Evolutionary conservation across 148 eudicot genomes (phyloP).

Genomic region (Beta vulgaris): DNA sequence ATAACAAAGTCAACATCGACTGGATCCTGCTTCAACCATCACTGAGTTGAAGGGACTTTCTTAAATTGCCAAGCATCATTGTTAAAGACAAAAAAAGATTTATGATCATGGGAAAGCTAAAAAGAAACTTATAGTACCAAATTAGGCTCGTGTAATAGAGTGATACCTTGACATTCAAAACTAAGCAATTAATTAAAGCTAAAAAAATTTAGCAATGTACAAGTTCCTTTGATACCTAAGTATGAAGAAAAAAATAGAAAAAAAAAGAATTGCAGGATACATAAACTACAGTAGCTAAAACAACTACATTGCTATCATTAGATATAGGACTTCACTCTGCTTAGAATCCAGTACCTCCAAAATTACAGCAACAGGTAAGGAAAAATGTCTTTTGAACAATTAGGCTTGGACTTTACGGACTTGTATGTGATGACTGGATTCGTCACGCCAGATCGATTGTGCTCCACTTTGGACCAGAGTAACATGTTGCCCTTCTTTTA

Average conservation of each 20-base stretch:
- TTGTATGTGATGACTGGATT: conserved; percentile 92
- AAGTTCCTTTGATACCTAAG: conserved; percentile 7
- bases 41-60: not conserved
- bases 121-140: not conserved
- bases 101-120: not conserved
- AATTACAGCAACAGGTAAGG: conserved; percentile 7
- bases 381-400: conserved; percentile 8
- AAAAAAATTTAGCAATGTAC: conserved; percentile 10
- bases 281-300: not conserved
- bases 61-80: not conserved
- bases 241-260: conserved; percentile 13
- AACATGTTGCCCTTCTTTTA: conserved; percentile 68
- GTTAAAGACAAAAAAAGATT: not conserved
- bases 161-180: conserved; percentile 9
- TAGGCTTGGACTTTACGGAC: conserved; percentile 73
- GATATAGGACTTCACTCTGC: conserved; percentile 10
- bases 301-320: conserved; percentile 11
- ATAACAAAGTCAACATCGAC: not conserved
- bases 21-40: not conserved
- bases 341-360: not conserved
- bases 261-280: no score
- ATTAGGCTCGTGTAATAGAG: not conserved
- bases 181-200: not conserved
- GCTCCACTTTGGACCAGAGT: conserved; percentile 99
- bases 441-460: conserved; percentile 93